These are phyloP conservation scores for Boletus rubescentipes DNA, from an alignment of 768 basidiomycete genomes.

Conservation along the genomic window DNA sequence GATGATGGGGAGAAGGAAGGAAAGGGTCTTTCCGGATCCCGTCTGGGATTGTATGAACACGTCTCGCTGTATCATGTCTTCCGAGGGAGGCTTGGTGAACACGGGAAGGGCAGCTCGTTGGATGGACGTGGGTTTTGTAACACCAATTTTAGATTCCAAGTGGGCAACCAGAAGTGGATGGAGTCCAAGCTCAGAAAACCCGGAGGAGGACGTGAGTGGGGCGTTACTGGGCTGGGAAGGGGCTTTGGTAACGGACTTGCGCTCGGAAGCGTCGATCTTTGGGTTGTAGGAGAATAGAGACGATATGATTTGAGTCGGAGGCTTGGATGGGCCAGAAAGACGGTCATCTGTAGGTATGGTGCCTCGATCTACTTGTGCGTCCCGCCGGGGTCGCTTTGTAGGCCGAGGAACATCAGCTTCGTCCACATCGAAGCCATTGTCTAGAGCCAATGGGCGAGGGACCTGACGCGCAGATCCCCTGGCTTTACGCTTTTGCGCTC, in stretches of 20 bases:
- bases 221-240: slow-evolving; percentile 73
- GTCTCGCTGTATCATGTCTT: slow-evolving; percentile 53
- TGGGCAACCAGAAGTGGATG: slow-evolving; percentile 79
- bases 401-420: slow-evolving; percentile 36
- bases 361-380: slow-evolving; percentile 23
- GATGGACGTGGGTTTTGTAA: slow-evolving; percentile 85
- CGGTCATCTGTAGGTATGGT: slow-evolving; percentile 12
- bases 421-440: slow-evolving; percentile 17
- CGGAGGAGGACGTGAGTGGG: slow-evolving; percentile 69
- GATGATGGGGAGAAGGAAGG: slow-evolving; percentile 92
- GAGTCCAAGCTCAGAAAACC: slow-evolving; percentile 81
- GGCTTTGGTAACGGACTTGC: slow-evolving; percentile 22
- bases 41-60: slow-evolving; percentile 96
- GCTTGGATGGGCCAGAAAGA: slow-evolving; percentile 28
- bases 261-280: slow-evolving; percentile 48
- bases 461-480: slow-evolving; percentile 31
- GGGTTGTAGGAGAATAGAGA: slow-evolving; percentile 89
- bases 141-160: slow-evolving; percentile 74
- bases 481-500: slow-evolving; percentile 59
- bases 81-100: slow-evolving; percentile 48
- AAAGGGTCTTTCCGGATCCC: slow-evolving; percentile 93
- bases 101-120: slow-evolving; percentile 71
- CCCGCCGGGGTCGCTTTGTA: slow-evolving; percentile 46
- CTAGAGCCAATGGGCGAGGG: slow-evolving; percentile 4
- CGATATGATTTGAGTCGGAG: slow-evolving; percentile 69